Evolutionary conservation across 2,329 filamentous ascomycete species (phyloP), one percentile per base, ranked within the genome.

Genomic region (Pezicula radicicola): DNA sequence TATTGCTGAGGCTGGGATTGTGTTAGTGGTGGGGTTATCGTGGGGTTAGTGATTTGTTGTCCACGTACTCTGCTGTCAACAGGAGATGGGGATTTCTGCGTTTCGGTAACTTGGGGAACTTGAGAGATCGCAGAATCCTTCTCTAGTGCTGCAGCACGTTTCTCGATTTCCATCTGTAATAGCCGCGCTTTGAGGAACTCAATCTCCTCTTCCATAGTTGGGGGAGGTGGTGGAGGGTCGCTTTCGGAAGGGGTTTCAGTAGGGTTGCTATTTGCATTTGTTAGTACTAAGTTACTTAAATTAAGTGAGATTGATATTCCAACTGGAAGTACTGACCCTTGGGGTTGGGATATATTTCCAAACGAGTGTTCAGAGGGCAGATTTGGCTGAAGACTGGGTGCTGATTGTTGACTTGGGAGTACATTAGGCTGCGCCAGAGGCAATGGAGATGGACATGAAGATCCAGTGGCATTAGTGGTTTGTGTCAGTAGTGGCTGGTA

Each of bases 81-180:
- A 3, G 28, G 10, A 30, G 8, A 30, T 9, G 28, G 7, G 10
- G 7, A 30, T 3, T 30, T 12, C 7, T 30, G 28, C 28, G 28
- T 30, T 15, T 33, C 44, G 9, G 13, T 35, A 28, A 37, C 18
- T 16, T 13, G 13, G 18, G 15, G 16, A 10, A 8, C 15, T n/a
- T 27, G 48, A 5, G 3, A 21, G 21, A 5, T 5, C 21, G 21
- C 21, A 21, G 21, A 21, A 21, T 21, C 21, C 21, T 21, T 27
- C 43, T 3, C 21, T n/a, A 35, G 36, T 49, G 39, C 19, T 39
- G 41, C 50, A 49, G 48, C 54, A 12, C 60, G 52, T 35, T 59
- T 64, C 50, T 60, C 62, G 9, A 64, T 52, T 53, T 64, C 62
- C 55, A 63, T 57, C 33, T 60, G 56, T 10, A 64, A 43, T 9